A percentile compares a stretch with the other conserved stretches of the same genome.
Conservation (phyloP, 768 basidiomycete genomes). For the Mycena metata region DNA sequence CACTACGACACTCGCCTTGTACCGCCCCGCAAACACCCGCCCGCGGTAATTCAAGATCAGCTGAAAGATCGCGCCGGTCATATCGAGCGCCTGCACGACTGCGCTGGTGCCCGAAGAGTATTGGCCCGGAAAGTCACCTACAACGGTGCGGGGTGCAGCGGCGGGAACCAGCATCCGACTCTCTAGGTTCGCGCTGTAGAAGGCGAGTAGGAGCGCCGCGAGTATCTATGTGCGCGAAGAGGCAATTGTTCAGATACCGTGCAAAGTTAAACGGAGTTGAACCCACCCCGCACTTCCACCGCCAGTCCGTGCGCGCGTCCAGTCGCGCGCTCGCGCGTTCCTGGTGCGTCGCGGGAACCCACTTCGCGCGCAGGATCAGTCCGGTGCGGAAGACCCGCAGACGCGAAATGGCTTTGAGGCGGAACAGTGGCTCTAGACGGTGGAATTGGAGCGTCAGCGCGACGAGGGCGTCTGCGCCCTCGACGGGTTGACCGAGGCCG, state of each 20-base stretch:
- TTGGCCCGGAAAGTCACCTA: neutral
- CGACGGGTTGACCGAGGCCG: no score
- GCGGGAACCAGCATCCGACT: neutral
- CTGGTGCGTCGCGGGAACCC: constrained; percentile 12
- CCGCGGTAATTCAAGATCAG: constrained; percentile 13
- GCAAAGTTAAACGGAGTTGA: no score
- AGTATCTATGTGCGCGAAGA: constrained; percentile 5
- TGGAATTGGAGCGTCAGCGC: no score
- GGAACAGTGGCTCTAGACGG: neutral
- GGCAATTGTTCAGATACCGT: neutral
- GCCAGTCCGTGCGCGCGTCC: constrained; percentile 17
- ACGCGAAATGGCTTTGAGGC: neutral
- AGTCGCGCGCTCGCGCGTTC: constrained; percentile 10
- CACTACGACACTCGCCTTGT: neutral
- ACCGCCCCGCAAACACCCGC: constrained; percentile 14
- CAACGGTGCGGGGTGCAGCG: neutral
- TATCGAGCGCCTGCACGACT: neutral
- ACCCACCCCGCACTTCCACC: constrained; percentile 14
- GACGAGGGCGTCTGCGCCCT: neutral
- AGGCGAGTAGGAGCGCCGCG: neutral
- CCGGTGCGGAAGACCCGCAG: neutral
- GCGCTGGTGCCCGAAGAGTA: neutral
- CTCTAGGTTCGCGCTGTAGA: neutral
- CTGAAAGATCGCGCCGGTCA: constrained; percentile 4
- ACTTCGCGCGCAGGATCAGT: neutral